Percentiles rank a stretch among this genome's conserved stretches.
phyloP scores from a whole-genome alignment of 2,329 filamentous ascomycete genomes.

The Paecilomyces sp. region DNA sequence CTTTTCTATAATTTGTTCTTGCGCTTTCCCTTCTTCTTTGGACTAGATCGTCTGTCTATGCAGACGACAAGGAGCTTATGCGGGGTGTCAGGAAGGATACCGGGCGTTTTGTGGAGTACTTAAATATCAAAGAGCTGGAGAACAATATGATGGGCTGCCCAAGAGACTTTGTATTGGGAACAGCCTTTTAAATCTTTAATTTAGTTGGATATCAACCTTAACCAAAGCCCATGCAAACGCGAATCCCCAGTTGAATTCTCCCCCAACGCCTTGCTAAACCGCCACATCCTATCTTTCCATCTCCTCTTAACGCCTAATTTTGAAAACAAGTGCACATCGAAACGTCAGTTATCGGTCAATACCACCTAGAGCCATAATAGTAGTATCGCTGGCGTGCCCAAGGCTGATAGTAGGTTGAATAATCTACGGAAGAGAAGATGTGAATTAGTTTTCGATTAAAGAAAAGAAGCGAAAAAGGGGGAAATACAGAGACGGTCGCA shows the following conservation, averaged over 20 bases:
- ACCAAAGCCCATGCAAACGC: not conserved
- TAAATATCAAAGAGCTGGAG: not conserved
- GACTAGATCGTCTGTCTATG: not conserved
- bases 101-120: not conserved
- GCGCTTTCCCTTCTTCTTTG: not conserved
- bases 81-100: not conserved
- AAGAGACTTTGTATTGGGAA: not conserved
- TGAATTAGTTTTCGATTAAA: slow-evolving; percentile 1
- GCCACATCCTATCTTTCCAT: not conserved
- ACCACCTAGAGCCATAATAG: not conserved
- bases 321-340: not conserved
- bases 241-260: not conserved
- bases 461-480: slow-evolving; percentile 2
- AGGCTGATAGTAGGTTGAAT: slow-evolving; percentile 34
- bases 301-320: not conserved
- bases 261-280: not conserved
- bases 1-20: not conserved
- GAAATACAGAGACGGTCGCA: slow-evolving; percentile 15
- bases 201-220: not conserved
- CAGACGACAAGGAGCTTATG: not conserved
- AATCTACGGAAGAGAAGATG: slow-evolving; percentile 19
- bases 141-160: not conserved
- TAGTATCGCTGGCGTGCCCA: slow-evolving; percentile 22
- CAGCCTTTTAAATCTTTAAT: not conserved
- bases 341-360: not conserved